Evolutionary conservation across 352 stramenopile species (phyloP).

Genomic region (Phytophthora foliorum): DNA sequence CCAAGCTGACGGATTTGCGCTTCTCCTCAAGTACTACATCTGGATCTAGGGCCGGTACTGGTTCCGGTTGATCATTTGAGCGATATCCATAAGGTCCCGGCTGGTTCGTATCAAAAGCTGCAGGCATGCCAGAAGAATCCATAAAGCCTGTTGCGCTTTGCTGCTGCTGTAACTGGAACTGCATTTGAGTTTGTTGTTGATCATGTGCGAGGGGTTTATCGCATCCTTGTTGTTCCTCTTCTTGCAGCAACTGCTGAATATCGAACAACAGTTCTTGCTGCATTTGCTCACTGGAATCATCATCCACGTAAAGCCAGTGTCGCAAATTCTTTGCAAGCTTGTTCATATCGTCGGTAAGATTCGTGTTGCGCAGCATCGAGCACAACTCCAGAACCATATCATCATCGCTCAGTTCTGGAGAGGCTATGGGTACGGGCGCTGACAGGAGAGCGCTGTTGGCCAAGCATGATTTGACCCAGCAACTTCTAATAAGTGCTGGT

Average conservation of each 20-base stretch:
- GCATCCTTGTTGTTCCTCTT: conserved; percentile 43
- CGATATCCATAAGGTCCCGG: conserved; percentile 11
- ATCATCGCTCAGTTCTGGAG: conserved; percentile 42
- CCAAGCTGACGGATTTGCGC: conserved; percentile 42
- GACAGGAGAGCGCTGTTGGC: conserved; percentile 4
- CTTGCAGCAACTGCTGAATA: conserved; percentile 51
- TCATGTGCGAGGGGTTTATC: conserved; percentile 6
- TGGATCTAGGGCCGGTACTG: conserved; percentile 9
- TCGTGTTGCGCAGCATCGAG: conserved; percentile 46
- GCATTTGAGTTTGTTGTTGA: conserved; percentile 21
- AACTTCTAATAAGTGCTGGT: conserved; percentile 24
- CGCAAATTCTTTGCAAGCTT: conserved; percentile 51
- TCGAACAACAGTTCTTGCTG: conserved; percentile 58
- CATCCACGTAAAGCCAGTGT: conserved; percentile 50
- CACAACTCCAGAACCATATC: conserved; percentile 47
- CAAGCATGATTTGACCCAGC: conserved; percentile 51
- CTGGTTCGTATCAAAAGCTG: conserved; percentile 18
- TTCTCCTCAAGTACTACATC: conserved; percentile 29
- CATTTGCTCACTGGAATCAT: conserved; percentile 63
- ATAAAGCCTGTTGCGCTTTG: conserved; percentile 18
- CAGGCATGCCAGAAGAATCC: conserved; percentile 8
- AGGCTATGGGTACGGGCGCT: not conserved
- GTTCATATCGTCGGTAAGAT: conserved; percentile 39
- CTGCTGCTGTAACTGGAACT: conserved; percentile 25
- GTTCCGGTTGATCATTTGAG: not conserved